phyloP scores from a whole-genome alignment of 2,329 filamentous ascomycete species.

The Lecanicillium sp. region DNA sequence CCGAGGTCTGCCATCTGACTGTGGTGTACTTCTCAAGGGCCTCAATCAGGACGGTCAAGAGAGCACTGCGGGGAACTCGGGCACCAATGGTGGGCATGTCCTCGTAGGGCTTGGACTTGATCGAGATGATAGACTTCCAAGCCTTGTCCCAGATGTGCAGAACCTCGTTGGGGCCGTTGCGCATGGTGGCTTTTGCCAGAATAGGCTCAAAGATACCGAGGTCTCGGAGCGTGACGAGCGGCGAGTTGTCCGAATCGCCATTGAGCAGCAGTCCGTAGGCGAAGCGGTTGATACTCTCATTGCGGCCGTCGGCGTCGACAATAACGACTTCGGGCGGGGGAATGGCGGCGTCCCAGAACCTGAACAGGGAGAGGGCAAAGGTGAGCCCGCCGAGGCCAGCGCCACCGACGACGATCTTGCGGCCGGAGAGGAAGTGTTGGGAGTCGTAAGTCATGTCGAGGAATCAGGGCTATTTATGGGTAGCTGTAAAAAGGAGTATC shows the following conservation, averaged over 20 bases:
- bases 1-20: slow-evolving; percentile 6
- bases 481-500: too few relatives aligned
- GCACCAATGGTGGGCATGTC: slow-evolving; percentile 23
- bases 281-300: slow-evolving; percentile 21
- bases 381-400: slow-evolving; percentile 34
- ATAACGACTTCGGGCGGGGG: slow-evolving; percentile 26
- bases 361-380: slow-evolving; percentile 31
- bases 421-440: slow-evolving; percentile 23
- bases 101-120: slow-evolving; percentile 19
- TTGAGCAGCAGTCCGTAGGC: slow-evolving; percentile 30
- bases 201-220: slow-evolving; percentile 28
- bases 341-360: slow-evolving; percentile 25
- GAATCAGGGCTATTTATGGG: too few relatives aligned
- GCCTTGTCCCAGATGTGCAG: slow-evolving; percentile 30
- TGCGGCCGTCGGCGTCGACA: slow-evolving; percentile 30
- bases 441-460: slow-evolving; percentile 5
- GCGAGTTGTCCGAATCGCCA: slow-evolving; percentile 23
- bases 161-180: slow-evolving; percentile 16
- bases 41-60: slow-evolving; percentile 24
- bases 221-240: slow-evolving; percentile 28
- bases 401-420: slow-evolving; percentile 33
- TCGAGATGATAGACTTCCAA: slow-evolving; percentile 23
- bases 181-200: slow-evolving; percentile 21
- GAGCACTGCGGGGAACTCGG: slow-evolving; percentile 25
- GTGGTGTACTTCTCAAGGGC: slow-evolving; percentile 16